A percentile compares a stretch with the other conserved stretches of the same genome.
Conservation (phyloP, 2,329 filamentous ascomycete genomes). For the Colletotrichum tamarilloi region DNA sequence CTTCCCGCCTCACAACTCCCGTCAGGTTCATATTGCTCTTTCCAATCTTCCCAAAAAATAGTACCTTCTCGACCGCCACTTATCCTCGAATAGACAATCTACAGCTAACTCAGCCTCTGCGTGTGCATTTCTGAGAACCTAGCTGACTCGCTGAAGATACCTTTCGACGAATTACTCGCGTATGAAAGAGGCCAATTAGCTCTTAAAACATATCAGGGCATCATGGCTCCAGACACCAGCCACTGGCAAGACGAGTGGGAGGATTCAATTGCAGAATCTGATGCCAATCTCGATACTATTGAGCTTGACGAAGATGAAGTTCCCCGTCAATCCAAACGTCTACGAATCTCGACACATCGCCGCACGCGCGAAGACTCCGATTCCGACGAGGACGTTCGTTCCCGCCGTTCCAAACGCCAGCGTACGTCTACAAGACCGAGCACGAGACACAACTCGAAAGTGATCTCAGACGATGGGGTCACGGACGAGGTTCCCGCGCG, state of each 20-base stretch:
- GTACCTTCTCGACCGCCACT: background rate
- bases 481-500: background rate
- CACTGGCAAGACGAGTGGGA: constrained; percentile 15
- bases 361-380: background rate
- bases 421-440: constrained; percentile 10
- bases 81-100: background rate
- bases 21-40: background rate
- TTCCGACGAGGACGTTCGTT: constrained; percentile 14
- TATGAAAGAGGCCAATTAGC: constrained; percentile 23
- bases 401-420: constrained; percentile 20
- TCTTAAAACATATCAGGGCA: constrained; percentile 6
- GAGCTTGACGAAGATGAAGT: constrained; percentile 22
- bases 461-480: constrained; percentile 8
- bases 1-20: background rate
- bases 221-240: constrained; percentile 15
- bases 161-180: constrained; percentile 15
- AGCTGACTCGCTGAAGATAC: constrained; percentile 15
- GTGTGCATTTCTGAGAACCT: background rate
- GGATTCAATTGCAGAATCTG: constrained; percentile 11
- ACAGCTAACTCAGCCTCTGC: background rate
- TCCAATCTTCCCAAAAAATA: background rate
- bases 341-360: constrained; percentile 1
- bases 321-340: constrained; percentile 2
- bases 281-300: background rate
- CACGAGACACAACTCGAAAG: background rate